Percentiles rank a stretch among this genome's conserved stretches.
These are phyloP conservation scores for Clarireedia homoeocarpa DNA, from an alignment of 2,329 filamentous ascomycete genomes.

Conservation along the genomic window DNA sequence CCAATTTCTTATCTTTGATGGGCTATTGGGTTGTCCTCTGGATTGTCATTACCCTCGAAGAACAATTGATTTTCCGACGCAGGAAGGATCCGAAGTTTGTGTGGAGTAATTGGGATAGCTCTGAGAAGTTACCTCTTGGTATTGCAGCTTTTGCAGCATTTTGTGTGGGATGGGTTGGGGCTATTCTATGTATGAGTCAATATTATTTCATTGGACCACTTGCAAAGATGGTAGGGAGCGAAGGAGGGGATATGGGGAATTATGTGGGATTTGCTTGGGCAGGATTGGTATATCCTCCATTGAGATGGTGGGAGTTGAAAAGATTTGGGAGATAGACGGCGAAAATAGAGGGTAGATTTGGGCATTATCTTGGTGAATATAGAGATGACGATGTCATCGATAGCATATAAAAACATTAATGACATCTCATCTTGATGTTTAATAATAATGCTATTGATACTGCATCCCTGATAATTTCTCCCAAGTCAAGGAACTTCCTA, in stretches of 20 bases:
- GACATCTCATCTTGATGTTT: no score
- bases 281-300: conserved; percentile 43
- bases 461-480: no score
- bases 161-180: conserved; percentile 55
- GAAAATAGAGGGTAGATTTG: background rate
- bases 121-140: conserved; percentile 51
- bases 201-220: conserved; percentile 58
- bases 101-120: conserved; percentile 54
- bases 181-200: conserved; percentile 61
- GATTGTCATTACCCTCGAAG: conserved; percentile 53
- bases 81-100: conserved; percentile 38
- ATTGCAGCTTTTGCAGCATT: conserved; percentile 55
- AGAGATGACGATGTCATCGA: no score
- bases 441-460: no score
- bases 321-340: conserved; percentile 21
- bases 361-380: no score
- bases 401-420: no score
- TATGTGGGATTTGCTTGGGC: conserved; percentile 51
- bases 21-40: conserved; percentile 63
- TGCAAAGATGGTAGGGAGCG: conserved; percentile 45
- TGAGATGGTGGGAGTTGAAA: conserved; percentile 29
- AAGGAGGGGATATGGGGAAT: conserved; percentile 27
- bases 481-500: no score
- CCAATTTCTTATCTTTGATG: conserved; percentile 63
- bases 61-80: conserved; percentile 54